Evolutionary conservation across 148 eudicot species (phyloP).

Genomic region (Chenopodium suecicum): DNA sequence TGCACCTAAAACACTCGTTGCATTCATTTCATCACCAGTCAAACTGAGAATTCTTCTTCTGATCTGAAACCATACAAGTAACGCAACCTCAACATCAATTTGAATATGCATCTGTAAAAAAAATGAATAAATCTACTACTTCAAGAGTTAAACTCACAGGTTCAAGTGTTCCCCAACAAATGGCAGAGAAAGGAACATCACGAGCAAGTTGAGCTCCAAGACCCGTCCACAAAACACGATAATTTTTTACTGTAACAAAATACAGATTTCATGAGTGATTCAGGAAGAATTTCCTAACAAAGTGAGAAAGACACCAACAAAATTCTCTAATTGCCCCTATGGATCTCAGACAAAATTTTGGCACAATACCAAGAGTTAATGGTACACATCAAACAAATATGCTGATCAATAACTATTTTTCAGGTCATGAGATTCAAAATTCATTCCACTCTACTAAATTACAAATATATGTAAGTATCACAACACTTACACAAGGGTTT

Average conservation of each 20-base stretch:
- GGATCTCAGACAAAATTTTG: no score
- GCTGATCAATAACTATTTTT: no score
- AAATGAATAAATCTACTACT: conserved; percentile 1
- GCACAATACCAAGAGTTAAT: no score
- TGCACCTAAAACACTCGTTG: conserved; percentile 56
- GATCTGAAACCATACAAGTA: conserved; percentile 36
- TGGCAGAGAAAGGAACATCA: conserved; percentile 92
- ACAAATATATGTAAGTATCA: no score
- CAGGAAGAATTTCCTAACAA: background rate
- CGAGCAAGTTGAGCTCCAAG: conserved; percentile 93
- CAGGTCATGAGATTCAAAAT: no score
- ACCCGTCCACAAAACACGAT: conserved; percentile 87
- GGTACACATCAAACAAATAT: no score
- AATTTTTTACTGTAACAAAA: conserved; percentile 45
- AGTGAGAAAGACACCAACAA: background rate
- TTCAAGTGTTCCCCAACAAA: conserved; percentile 91
- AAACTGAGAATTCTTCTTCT: conserved; percentile 52
- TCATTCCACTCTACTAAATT: no score
- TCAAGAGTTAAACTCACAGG: conserved; percentile 48
- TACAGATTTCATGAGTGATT: background rate
- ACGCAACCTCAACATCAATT: background rate
- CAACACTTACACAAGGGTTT: background rate
- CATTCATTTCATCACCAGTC: conserved; percentile 49
- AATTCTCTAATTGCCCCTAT: no score
- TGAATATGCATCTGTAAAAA: background rate